phyloP scores from a whole-genome alignment of 257 asterid genomes.

The Nicotiana sylvestris region DNA sequence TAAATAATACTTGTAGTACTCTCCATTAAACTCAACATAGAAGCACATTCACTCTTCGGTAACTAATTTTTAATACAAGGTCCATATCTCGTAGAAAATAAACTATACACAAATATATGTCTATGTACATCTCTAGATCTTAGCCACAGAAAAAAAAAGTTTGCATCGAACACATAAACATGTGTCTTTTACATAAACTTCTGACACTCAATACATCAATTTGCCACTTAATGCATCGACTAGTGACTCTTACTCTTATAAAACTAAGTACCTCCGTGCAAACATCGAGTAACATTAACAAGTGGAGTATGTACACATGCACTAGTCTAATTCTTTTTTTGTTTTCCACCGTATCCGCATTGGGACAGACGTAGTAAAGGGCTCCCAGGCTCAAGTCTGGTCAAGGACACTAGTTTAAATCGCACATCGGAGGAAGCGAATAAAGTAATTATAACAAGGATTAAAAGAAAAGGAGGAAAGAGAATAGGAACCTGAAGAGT shows the following conservation, averaged over 20 bases:
- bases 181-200: background rate
- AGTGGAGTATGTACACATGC: no score
- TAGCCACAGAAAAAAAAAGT: background rate
- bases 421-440: no score
- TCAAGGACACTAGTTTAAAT: no score
- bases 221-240: background rate
- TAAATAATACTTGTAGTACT: background rate
- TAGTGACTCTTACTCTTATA: no score
- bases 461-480: no score
- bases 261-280: no score
- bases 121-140: background rate
- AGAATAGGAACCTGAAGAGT: slow-evolving; percentile 25
- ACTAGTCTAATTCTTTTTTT: no score
- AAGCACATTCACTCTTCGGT: background rate
- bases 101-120: background rate
- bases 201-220: background rate
- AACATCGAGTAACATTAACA: no score
- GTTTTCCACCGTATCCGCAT: no score
- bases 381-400: no score
- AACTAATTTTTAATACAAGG: background rate
- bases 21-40: background rate
- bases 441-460: no score
- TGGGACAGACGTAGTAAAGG: no score
- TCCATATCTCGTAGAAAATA: background rate
- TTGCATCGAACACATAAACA: background rate